phyloP scores from a whole-genome alignment of 169 alveolate genomes.

The Plasmodium berghei region DNA sequence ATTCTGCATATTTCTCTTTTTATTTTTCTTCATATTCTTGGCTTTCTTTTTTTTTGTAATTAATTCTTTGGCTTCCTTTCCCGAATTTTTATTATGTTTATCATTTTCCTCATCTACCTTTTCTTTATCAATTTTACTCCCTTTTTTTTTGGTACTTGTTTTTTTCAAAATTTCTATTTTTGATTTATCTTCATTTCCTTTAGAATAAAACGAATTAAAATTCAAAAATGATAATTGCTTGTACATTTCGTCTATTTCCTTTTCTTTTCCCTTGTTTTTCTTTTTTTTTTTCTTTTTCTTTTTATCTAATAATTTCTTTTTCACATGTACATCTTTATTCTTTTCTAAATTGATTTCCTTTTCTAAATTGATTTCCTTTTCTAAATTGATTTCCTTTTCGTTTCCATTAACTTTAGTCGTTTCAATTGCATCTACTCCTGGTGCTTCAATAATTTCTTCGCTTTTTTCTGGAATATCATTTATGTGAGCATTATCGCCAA shows the following conservation, averaged over 20 bases:
- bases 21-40: background rate
- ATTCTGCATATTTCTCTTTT: background rate
- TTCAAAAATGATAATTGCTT: constrained; percentile 28
- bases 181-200: constrained; percentile 3
- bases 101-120: background rate
- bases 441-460: constrained; percentile 3
- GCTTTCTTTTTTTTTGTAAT: background rate
- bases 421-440: background rate
- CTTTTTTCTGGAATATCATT: background rate
- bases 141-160: background rate
- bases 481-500: background rate
- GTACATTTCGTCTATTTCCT: constrained; percentile 45
- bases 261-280: constrained; percentile 14
- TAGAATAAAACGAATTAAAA: constrained; percentile 9
- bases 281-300: constrained; percentile 12
- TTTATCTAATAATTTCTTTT: constrained; percentile 1
- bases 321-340: background rate
- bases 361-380: background rate
- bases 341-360: background rate
- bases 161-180: background rate
- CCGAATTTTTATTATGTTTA: background rate
- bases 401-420: background rate
- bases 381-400: background rate
- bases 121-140: constrained; percentile 16
- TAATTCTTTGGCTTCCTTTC: background rate